A percentile compares a stretch with the other conserved stretches of the same genome.
Conservation (phyloP, 2,329 filamentous ascomycete genomes). For the Colletotrichum zoysiae region DNA sequence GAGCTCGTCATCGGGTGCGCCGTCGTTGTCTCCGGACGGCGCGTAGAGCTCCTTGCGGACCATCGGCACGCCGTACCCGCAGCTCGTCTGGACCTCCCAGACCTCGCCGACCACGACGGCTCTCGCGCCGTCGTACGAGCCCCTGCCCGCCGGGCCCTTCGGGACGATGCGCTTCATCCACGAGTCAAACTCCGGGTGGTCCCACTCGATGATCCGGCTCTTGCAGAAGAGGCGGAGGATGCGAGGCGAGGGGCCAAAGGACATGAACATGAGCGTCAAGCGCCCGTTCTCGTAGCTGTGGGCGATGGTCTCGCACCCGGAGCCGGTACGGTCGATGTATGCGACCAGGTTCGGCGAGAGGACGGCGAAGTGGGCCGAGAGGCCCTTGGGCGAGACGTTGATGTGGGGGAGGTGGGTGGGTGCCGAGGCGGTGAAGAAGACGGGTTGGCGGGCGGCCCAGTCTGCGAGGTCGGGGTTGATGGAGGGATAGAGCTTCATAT, state of each 20-base stretch:
- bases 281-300: conserved; percentile 84
- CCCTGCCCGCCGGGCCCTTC: conserved; percentile 46
- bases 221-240: conserved; percentile 75
- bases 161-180: conserved; percentile 59
- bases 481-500: conserved; percentile 71
- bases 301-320: conserved; percentile 80
- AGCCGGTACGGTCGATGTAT: conserved; percentile 81
- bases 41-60: conserved; percentile 58
- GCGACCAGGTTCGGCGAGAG: conserved; percentile 70
- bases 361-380: conserved; percentile 72
- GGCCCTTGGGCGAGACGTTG: conserved; percentile 83
- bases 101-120: conserved; percentile 73
- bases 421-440: conserved; percentile 83
- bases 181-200: conserved; percentile 61
- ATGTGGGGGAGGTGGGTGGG: conserved; percentile 76
- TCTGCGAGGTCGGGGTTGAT: conserved; percentile 67
- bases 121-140: conserved; percentile 61
- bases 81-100: conserved; percentile 75
- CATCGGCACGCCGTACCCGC: conserved; percentile 73
- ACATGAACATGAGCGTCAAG: conserved; percentile 80
- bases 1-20: conserved; percentile 50
- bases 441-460: conserved; percentile 75
- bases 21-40: conserved; percentile 31
- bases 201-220: conserved; percentile 71
- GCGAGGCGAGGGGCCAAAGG: conserved; percentile 69